A percentile compares a stretch with the other conserved stretches of the same genome.
phyloP scores from a whole-genome alignment of 257 asterid genomes.

The Fraxinus excelsior region DNA sequence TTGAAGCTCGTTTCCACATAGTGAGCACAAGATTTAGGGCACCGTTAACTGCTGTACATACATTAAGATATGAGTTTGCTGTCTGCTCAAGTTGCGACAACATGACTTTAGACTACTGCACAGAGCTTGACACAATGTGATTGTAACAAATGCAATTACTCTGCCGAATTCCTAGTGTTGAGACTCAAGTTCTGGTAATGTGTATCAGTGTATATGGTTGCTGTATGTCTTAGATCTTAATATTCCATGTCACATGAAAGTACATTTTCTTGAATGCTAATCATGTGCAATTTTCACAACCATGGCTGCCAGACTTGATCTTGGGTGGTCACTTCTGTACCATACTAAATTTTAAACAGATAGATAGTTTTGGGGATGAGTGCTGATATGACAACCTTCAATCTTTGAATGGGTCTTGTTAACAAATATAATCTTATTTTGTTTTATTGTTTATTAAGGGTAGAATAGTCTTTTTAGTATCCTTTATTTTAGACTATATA shows the following conservation, averaged over 20 bases:
- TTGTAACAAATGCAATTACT: not conserved
- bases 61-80: not conserved
- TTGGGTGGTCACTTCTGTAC: not conserved
- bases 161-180: not conserved
- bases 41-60: not conserved
- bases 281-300: not conserved
- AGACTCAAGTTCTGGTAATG: not conserved
- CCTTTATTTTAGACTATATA: too few species aligned
- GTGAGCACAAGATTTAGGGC: not conserved
- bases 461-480: too few species aligned
- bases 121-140: not conserved
- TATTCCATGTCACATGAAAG: not conserved
- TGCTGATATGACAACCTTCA: not conserved
- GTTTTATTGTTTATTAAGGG: too few species aligned
- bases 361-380: not conserved
- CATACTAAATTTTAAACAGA: not conserved
- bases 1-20: not conserved
- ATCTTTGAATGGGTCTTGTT: too few species aligned
- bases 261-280: not conserved
- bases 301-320: not conserved
- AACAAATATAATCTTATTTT: too few species aligned
- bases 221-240: not conserved
- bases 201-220: not conserved
- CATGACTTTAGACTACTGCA: not conserved
- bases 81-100: not conserved